Percentiles rank a stretch among this genome's conserved stretches.
phyloP scores from a whole-genome alignment of 1,284 basidiomycete species.

The Ganoderma leucocontextum region DNA sequence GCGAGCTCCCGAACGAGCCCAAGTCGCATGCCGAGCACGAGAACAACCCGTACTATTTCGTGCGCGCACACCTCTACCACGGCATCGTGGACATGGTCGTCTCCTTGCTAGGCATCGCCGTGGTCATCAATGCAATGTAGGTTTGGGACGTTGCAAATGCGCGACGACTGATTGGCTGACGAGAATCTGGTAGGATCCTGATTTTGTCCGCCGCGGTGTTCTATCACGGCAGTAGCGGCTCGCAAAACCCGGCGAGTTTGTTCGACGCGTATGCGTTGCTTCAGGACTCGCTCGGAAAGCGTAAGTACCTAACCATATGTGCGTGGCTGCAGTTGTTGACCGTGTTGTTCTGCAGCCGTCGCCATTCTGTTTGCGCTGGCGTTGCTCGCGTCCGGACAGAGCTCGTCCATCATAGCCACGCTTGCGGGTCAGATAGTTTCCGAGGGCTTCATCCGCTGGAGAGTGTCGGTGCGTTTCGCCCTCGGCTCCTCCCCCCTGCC shows the following conservation, averaged over 20 bases:
- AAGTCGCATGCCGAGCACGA: slow-evolving; percentile 49
- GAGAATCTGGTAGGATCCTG: slow-evolving; percentile 58
- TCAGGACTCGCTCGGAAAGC: slow-evolving; percentile 67
- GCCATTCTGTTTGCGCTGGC: slow-evolving; percentile 89
- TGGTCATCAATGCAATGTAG: slow-evolving; percentile 87
- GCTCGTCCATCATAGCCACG: slow-evolving; percentile 92
- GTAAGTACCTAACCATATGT: slow-evolving; percentile 48
- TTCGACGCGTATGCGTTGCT: slow-evolving; percentile 87
- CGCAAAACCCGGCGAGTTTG: slow-evolving; percentile 68
- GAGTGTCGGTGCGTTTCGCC: slow-evolving; percentile 69
- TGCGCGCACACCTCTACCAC: slow-evolving; percentile 82
- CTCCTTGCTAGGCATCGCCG: slow-evolving; percentile 82
- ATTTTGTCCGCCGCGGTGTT: slow-evolving; percentile 79
- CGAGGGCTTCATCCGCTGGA: slow-evolving; percentile 95
- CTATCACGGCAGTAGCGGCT: slow-evolving; percentile 60
- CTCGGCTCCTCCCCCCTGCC: slow-evolving; percentile 16
- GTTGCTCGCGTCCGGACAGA: slow-evolving; percentile 88
- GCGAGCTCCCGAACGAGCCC: slow-evolving; percentile 30
- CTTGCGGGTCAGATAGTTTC: slow-evolving; percentile 93
- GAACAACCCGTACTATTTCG: slow-evolving; percentile 74
- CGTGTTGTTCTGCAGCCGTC: slow-evolving; percentile 54
- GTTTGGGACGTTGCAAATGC: slow-evolving; percentile 27
- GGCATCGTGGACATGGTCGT: slow-evolving; percentile 73
- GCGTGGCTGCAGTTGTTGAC: slow-evolving; percentile 1
- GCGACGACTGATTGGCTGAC: slow-evolving; percentile 18